Conservation (phyloP, 495 filamentous ascomycete genomes). For the Trichoderma asperelloides region DNA sequence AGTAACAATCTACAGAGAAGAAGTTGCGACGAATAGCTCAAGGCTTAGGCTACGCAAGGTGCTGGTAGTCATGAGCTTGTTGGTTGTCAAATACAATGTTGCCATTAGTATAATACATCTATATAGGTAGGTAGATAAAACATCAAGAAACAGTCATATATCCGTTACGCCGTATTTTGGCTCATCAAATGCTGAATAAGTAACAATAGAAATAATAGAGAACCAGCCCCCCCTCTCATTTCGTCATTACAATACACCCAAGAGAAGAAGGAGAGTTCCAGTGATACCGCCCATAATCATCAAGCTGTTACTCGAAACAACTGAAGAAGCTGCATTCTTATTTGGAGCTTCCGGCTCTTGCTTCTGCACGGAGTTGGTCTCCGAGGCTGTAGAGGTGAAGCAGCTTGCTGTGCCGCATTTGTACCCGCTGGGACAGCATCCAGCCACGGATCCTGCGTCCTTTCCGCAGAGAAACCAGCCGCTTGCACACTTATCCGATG, state of each 20-base stretch:
- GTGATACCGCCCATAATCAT: background rate
- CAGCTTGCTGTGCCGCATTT: slow-evolving; percentile 64
- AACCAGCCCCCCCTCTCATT: background rate
- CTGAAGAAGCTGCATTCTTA: background rate
- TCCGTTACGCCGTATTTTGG: background rate
- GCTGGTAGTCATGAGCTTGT: background rate
- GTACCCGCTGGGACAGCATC: slow-evolving; percentile 75
- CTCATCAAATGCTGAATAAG: background rate
- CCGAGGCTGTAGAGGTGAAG: slow-evolving; percentile 34
- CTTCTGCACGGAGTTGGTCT: slow-evolving; percentile 53
- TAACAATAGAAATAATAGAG: background rate
- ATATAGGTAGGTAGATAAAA: background rate
- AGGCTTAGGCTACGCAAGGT: no score
- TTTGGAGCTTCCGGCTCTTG: slow-evolving; percentile 14
- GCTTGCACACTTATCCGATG: slow-evolving; percentile 48
- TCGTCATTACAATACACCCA: background rate
- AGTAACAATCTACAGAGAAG: background rate
- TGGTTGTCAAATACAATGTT: background rate
- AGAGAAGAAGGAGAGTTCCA: background rate
- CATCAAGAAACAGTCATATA: background rate
- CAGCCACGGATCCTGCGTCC: slow-evolving; percentile 47
- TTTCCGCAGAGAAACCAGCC: slow-evolving; percentile 68
- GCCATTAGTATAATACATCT: background rate
- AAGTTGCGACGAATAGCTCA: background rate
- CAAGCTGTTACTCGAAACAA: slow-evolving; percentile 21